Conservation (phyloP, 2,329 filamentous ascomycete species). For the Apiospora pterosperma region DNA sequence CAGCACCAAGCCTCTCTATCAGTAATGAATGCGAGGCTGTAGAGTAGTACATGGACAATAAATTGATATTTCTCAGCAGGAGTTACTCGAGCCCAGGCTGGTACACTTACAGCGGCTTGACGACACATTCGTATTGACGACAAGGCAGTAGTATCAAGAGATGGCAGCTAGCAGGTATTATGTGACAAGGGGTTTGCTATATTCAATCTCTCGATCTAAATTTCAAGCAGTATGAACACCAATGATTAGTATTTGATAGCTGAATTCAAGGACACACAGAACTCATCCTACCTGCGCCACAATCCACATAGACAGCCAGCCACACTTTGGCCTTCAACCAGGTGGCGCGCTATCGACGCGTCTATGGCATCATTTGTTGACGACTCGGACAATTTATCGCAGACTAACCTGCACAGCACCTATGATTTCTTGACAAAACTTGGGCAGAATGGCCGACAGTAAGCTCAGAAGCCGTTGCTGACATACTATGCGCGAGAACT, state of each 20-base stretch:
- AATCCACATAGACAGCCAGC: not conserved
- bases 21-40: not conserved
- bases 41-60: not conserved
- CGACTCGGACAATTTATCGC: not conserved
- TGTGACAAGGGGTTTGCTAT: not conserved
- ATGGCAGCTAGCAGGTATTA: not conserved
- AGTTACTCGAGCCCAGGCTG: not conserved
- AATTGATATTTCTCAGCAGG: not conserved
- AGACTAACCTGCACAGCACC: not conserved
- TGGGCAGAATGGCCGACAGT: conserved; percentile 4
- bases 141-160: not conserved
- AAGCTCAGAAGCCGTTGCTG: not conserved
- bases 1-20: not conserved
- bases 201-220: not conserved
- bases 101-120: not conserved
- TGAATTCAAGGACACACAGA: too few relatives aligned
- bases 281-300: not conserved
- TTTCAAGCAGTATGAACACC: too few relatives aligned
- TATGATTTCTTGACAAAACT: not conserved
- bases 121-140: not conserved
- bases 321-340: not conserved
- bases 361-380: not conserved
- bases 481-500: not conserved
- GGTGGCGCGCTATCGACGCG: not conserved
- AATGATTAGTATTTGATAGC: too few relatives aligned